Evolutionary conservation across 495 filamentous ascomycete species (phyloP).

Genomic region (Neurospora sp.): DNA sequence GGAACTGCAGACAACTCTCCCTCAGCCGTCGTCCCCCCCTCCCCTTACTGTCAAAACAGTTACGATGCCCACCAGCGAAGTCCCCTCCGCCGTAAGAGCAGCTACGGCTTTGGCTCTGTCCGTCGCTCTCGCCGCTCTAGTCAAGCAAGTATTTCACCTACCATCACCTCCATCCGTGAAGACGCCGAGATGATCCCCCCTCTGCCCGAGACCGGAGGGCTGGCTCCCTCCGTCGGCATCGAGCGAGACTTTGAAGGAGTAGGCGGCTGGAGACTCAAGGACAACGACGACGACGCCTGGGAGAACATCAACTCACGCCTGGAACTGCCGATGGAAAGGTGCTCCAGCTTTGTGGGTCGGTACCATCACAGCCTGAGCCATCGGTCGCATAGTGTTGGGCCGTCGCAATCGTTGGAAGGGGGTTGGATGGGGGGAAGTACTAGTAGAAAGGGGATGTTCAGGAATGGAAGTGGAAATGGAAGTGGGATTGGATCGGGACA

Average conservation of each 20-base stretch:
- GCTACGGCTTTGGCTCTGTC: conserved; percentile 25
- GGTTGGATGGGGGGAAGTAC: neutral
- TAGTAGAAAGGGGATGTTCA: neutral
- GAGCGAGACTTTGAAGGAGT: conserved; percentile 78
- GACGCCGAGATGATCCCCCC: conserved; percentile 7
- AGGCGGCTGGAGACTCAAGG: conserved; percentile 61
- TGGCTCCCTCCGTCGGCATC: conserved; percentile 33
- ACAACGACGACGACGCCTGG: conserved; percentile 55
- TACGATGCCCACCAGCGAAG: conserved; percentile 2
- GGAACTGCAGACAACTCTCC: conserved; percentile 7
- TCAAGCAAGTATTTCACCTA: conserved; percentile 16
- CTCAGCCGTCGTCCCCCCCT: conserved; percentile 8
- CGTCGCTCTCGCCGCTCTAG: conserved; percentile 27
- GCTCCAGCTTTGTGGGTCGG: conserved; percentile 18
- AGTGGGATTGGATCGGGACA: neutral
- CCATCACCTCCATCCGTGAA: conserved; percentile 25
- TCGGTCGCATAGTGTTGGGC: conserved; percentile 28
- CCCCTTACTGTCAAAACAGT: neutral
- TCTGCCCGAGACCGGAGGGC: conserved; percentile 19
- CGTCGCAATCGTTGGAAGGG: neutral
- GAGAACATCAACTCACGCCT: conserved; percentile 63
- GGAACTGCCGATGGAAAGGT: conserved; percentile 60
- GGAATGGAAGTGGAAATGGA: neutral
- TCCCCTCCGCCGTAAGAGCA: conserved; percentile 15
- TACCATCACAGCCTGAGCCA: conserved; percentile 15